Evolutionary conservation across 2,329 filamentous ascomycete genomes (phyloP).

Genomic region (Cordyceps farinosa): DNA sequence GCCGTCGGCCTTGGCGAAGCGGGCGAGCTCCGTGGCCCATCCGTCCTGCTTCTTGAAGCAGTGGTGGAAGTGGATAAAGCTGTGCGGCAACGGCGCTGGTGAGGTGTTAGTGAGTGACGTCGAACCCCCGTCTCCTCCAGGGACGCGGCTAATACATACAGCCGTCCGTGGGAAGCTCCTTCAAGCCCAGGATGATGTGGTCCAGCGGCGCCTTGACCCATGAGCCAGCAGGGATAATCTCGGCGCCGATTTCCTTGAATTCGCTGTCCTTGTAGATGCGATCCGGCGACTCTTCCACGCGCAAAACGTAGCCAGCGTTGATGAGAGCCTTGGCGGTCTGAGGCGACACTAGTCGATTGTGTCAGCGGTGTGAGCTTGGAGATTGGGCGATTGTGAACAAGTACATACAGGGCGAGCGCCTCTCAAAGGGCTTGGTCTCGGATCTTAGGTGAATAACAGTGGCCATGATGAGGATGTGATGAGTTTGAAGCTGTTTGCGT

Average conservation of each 20-base stretch:
- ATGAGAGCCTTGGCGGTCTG: slow-evolving; percentile 43
- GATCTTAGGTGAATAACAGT: slow-evolving; percentile 18
- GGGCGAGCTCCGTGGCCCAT: slow-evolving; percentile 72
- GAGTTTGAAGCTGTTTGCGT: not conserved
- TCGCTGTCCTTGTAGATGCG: slow-evolving; percentile 62
- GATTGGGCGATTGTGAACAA: not conserved
- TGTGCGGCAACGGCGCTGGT: slow-evolving; percentile 56
- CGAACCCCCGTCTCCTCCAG: no score
- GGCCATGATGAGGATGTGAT: slow-evolving; percentile 15
- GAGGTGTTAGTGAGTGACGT: not conserved
- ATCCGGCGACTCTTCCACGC: slow-evolving; percentile 61
- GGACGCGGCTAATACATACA: slow-evolving; percentile 38
- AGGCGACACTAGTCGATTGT: slow-evolving; percentile 22
- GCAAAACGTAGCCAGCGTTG: slow-evolving; percentile 64
- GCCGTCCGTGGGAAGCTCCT: slow-evolving; percentile 71
- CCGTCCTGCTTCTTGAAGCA: slow-evolving; percentile 70
- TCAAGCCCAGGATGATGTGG: slow-evolving; percentile 70
- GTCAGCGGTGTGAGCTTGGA: not conserved
- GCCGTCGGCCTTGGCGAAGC: slow-evolving; percentile 50
- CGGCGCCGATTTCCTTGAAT: slow-evolving; percentile 59
- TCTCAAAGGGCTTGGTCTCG: slow-evolving; percentile 21
- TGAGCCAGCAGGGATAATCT: slow-evolving; percentile 60
- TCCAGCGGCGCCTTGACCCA: slow-evolving; percentile 67
- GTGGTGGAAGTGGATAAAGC: slow-evolving; percentile 67
- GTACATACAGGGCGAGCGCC: slow-evolving; percentile 18